Base-by-base conservation (phyloP, 768 basidiomycete genomes). In the Boletus rubescentipes region DNA sequence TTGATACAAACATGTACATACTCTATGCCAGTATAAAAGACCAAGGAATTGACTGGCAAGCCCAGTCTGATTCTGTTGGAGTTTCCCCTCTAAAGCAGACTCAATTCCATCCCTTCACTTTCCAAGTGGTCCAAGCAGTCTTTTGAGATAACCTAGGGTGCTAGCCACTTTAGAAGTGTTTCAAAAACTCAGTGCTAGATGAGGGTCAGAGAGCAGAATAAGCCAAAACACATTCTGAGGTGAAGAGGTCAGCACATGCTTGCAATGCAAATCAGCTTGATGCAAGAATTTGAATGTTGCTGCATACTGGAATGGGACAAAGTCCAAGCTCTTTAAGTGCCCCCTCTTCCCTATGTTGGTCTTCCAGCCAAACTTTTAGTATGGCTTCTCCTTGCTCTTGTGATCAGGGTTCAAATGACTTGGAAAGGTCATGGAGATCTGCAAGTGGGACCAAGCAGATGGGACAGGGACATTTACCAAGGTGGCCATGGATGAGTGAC, bases 201-300 rank as follows among this genome's bases (percentile, higher is more conserved):
- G 56, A 9, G 72, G 70, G 55, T 77, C 73, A 6, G 72, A 75
- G 51, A 64, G 31, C 16, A 23, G 36, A 15, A 79, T 32, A 0
- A 23, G 39, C 75, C 75, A 78, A 53, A 79, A 79, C 5, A 70
- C 66, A 64, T 76, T 79, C 75, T 48, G 34, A 14, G 10, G n/a
- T 34, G 20, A 10, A 20, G 16, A 43, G 16, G 15, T 43, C 26
- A 30, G 16, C n/a, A n/a, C n/a, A n/a, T n/a, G n/a, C n/a, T n/a
- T n/a, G n/a, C n/a, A n/a, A n/a, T n/a, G n/a, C n/a, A n/a, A n/a
- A n/a, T n/a, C n/a, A n/a, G n/a, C n/a, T n/a, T n/a, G n/a, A n/a
- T n/a, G n/a, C n/a, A n/a, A n/a, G n/a, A n/a, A n/a, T n/a, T n/a
- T n/a, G n/a, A n/a, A n/a, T n/a, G n/a, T n/a, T n/a, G n/a, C n/a